phyloP scores from a whole-genome alignment of 441 rosid species.

The Syzygium malaccense region DNA sequence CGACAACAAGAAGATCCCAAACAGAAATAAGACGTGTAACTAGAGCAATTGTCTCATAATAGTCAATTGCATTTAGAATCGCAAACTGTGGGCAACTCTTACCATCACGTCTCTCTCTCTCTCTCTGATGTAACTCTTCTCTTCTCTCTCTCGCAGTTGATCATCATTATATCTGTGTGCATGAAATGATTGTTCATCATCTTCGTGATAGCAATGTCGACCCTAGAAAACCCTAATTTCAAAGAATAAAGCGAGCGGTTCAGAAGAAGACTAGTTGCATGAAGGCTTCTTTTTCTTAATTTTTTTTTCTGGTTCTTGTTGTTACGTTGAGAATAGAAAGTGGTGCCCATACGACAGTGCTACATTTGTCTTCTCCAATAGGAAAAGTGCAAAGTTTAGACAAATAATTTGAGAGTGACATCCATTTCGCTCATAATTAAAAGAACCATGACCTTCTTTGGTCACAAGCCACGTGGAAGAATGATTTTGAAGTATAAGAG shows the following conservation, averaged over 20 bases:
- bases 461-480: not conserved
- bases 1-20: too few species aligned
- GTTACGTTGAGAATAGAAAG: not conserved
- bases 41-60: too few species aligned
- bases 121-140: not conserved
- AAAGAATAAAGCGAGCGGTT: not conserved
- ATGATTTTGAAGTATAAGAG: not conserved
- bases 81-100: not conserved
- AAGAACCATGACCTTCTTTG: not conserved
- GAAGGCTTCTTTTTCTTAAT: not conserved
- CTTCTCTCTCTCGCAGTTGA: not conserved
- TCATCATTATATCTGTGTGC: not conserved
- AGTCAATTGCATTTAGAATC: not conserved
- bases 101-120: constrained; percentile 16
- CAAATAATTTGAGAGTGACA: not conserved
- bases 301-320: not conserved
- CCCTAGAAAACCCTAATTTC: not conserved
- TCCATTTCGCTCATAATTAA: not conserved
- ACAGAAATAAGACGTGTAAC: too few species aligned
- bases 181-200: not conserved
- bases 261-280: not conserved
- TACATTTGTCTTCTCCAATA: not conserved
- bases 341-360: not conserved
- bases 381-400: not conserved
- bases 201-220: not conserved